Evolutionary conservation across 306 rosid species (phyloP), one percentile per base, ranked within the genome.

Genomic region (Ormosia emarginata): DNA sequence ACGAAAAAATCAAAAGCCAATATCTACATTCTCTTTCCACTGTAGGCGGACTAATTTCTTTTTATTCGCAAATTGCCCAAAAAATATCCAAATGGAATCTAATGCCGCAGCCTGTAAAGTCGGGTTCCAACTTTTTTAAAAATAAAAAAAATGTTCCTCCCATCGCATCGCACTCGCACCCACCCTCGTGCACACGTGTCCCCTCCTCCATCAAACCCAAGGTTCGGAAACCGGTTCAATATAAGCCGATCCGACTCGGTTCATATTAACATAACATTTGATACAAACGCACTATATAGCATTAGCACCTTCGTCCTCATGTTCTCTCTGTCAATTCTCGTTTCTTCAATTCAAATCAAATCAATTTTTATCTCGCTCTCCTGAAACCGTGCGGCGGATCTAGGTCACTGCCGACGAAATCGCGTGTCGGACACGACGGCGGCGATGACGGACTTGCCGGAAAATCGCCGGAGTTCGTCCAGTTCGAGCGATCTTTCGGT

Each of bases 371-470:
- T 32, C 82, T 53, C 74, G 8, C 61, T 39, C 58, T 49, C 3
- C 63, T 50, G 67, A 37, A 8, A 43, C 66, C 1, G 71, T 67
- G 81, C 68, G 7, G 49, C 81, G 78, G 81, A 92, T 88, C 90
- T 72, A 82, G 87, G 85, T 90, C 68, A 15, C 77, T 34, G 65
- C 12, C 77, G 53, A 74, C 43, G 63, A 81, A 52, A 64, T 79
- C 11, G 64, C 68, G 17, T 64, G 67, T 74, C 55, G 74, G 86
- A 29, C 2, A 67, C 65, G 49, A 52, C 83, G 84, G 86, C 77
- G 56, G 86, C 73, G 75, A 91, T 91, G 98, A 81, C 83, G 68
- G 94, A 86, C 6, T 82, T 56, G 84, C 86, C 83, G 85, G 89
- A 80, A 53, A 61, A 63, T 75, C 68, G 76, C 65, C 92, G 82